phyloP scores from a whole-genome alignment of 2,329 filamentous ascomycete species.

The Colletotrichum sidae region DNA sequence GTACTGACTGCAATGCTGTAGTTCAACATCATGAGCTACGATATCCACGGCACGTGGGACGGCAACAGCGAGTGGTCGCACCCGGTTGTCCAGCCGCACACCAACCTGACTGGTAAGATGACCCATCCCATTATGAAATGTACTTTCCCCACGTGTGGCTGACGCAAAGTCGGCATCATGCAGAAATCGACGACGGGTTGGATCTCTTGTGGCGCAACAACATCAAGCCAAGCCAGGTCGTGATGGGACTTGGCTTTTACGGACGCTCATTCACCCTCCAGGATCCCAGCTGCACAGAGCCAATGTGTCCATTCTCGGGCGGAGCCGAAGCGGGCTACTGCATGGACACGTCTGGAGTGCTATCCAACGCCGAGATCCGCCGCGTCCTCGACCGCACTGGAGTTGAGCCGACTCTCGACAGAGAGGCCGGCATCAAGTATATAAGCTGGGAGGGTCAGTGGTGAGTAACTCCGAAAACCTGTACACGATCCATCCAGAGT shows the following conservation, averaged over 20 bases:
- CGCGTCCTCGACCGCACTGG: slow-evolving; percentile 1
- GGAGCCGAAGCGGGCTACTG: slow-evolving; percentile 40
- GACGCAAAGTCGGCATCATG: background rate
- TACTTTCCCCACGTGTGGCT: background rate
- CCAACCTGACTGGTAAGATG: background rate
- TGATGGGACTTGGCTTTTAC: slow-evolving; percentile 55
- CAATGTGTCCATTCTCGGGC: slow-evolving; percentile 39
- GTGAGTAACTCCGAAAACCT: background rate
- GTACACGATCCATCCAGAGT: background rate
- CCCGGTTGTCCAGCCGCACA: slow-evolving; percentile 41
- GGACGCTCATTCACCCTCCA: slow-evolving; percentile 41
- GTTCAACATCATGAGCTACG: slow-evolving; percentile 50
- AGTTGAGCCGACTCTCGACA: background rate
- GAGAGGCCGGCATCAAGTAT: slow-evolving; percentile 4
- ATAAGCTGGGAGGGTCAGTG: background rate
- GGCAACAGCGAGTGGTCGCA: slow-evolving; percentile 41
- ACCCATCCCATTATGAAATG: background rate
- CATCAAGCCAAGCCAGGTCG: slow-evolving; percentile 52
- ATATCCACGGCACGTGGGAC: slow-evolving; percentile 54
- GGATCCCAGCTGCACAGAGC: slow-evolving; percentile 28
- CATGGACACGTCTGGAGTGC: slow-evolving; percentile 38
- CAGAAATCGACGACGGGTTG: slow-evolving; percentile 51
- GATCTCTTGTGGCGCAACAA: slow-evolving; percentile 55
- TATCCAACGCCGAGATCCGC: slow-evolving; percentile 38
- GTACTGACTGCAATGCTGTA: background rate